Base-by-base conservation (phyloP, 1,284 basidiomycete genomes). In the Leccinum angustisporum region DNA sequence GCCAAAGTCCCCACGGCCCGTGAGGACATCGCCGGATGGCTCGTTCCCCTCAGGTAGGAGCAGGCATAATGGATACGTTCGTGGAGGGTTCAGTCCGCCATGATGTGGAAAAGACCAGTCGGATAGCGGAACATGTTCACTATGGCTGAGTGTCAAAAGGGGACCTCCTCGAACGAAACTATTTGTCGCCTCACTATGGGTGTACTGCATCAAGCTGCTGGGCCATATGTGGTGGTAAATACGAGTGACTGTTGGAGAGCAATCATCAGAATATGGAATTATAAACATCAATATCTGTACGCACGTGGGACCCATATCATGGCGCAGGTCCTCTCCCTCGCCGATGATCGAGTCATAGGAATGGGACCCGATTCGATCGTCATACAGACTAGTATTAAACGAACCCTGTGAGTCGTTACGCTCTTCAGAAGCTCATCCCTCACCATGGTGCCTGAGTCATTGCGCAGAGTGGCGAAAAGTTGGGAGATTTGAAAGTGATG, bases 381-480 rank as follows among this genome's bases (percentile, higher is more conserved):
- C 33, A 46, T 67, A 63, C 21, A 56, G 16, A 56, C 67, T 63
- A 18, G 27, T 52, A 50, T 58, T 38, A 27, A 31, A 56, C 57
- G 40, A 27, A 53, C 18, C 11, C 11, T 16, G 18, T 68, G 21
- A 61, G 60, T 48, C 11, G 16, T 38, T 36, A 33, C 27, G 8
- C 21, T 50, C 14, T 34, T 33, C 34, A 21, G 34, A 43, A 53
- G 21, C 33, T 51, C 16, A n/a, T 48, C 33, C 46, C 65, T 55
- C 51, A 62, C 70, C 59, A 56, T 60, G 59, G 34, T n/a, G 14
- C 56, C 51, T 31, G 61, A 40, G 56, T 59, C 69, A 72, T 72
- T 43, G 52, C 48, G 40, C 54, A 25, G 38, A 59, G 25, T 33
- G 30, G 57, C 56, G 27, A 36, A 30, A 36, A 48, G 54, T 31